Evolutionary conservation across 306 rosid genomes (phyloP).

Genomic region (Gleditsia sinensis): DNA sequence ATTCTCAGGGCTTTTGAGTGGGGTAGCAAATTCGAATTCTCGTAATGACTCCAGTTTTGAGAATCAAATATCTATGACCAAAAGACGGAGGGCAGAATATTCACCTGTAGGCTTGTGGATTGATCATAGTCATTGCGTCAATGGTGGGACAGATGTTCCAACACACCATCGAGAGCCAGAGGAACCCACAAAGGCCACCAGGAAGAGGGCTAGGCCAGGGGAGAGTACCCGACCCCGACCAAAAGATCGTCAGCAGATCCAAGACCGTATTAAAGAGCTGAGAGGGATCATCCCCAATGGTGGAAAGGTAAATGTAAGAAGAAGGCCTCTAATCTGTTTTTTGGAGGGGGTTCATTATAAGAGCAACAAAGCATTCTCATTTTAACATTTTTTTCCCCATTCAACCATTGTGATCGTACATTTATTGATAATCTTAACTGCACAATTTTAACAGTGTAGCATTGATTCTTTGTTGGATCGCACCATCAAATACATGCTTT

Average conservation of each 20-base stretch:
- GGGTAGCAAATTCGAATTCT: constrained; percentile 44
- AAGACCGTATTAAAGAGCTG: constrained; percentile 86
- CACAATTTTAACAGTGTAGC: constrained; percentile 74
- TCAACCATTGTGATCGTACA: no score
- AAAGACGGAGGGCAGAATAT: constrained; percentile 46
- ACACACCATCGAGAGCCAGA: constrained; percentile 48
- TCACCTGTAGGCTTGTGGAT: constrained; percentile 50
- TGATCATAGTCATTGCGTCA: constrained; percentile 63
- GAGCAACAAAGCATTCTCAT: no score
- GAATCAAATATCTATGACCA: constrained; percentile 43
- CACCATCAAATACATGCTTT: constrained; percentile 82
- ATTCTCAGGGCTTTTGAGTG: constrained; percentile 69
- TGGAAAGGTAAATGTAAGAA: constrained; percentile 71
- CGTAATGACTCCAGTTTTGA: constrained; percentile 43
- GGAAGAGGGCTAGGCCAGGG: constrained; percentile 77
- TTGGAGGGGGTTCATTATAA: no score
- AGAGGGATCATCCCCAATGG: constrained; percentile 81
- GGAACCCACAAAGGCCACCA: constrained; percentile 50
- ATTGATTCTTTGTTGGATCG: constrained; percentile 84
- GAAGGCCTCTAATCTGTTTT: no score
- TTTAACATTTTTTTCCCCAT: no score
- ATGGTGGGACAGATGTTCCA: constrained; percentile 38
- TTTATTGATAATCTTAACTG: constrained; percentile 14
- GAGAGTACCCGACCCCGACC: constrained; percentile 87
- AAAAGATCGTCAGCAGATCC: constrained; percentile 96